Base-by-base conservation (phyloP, 768 basidiomycete species). In the Stropharia rugosoannulata region DNA sequence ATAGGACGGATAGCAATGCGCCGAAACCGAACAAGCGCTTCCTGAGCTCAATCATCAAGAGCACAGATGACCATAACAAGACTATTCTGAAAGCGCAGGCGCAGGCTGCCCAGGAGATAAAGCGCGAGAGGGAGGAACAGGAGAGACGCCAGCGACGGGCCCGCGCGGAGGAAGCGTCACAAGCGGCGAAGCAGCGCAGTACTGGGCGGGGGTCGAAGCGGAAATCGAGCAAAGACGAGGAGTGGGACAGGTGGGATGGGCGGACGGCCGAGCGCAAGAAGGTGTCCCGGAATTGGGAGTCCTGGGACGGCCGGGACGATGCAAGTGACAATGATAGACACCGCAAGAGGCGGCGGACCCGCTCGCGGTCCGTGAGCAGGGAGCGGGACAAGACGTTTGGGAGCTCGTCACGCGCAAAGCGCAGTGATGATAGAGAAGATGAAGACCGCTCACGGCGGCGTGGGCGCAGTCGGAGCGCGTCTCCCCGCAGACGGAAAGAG, bases 41-140 rank as follows among this genome's bases (percentile, higher is more conserved):
- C 66, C 73, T 92, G 22, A 80, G 84, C 0, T 86, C 88, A 18
- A 94, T 99, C 58, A 95, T 99, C 54, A 85, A 87, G 62, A 94
- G 84, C 61, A 97, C 97, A 4, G 95, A 97, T 67, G 95, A 95
- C 55, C 97, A 99, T 66, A 99, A 99, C 70, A 86, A 88, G 71
- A 85, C 89, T 11, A 77, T 99, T 44, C 68, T 92, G 18, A 81
- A 82, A 53, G 81, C 89, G 22, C 90, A 92, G 70, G 86, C 87
- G 0, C 68, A 75, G 11, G 87, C 89, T 35, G 87, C 88, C 1
- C 80, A 89, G 60, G 89, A 91, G 60, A 74, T 85, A n/a, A 87
- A 90, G 55, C 73, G 73, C 25, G 85, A 86, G 59, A 71, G 84
- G 22, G 80, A 85, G n/a, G 88, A 88, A 56, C 77, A 80, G 58